These are phyloP conservation scores for Iris pallida DNA, from an alignment of 116 monocot species.

Conservation along the genomic window DNA sequence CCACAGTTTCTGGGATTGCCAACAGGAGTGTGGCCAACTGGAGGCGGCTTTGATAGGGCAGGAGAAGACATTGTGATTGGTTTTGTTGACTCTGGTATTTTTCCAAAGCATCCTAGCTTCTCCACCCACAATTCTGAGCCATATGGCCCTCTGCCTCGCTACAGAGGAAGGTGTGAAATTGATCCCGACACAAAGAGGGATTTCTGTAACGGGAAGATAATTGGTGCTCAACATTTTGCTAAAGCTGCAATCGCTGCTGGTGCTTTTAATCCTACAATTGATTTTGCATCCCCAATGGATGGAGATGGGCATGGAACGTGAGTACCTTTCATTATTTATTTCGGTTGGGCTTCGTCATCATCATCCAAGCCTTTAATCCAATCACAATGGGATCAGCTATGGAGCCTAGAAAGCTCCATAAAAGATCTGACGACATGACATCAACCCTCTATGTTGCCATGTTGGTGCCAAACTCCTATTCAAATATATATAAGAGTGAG, in stretches of 20 bases:
- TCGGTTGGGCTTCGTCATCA: background rate
- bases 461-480: too few relatives aligned
- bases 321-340: background rate
- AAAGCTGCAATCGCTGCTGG: conserved; percentile 96
- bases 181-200: conserved; percentile 58
- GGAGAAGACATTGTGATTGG: conserved; percentile 96
- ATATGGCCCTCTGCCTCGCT: conserved; percentile 77
- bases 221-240: conserved; percentile 98
- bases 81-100: conserved; percentile 90
- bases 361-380: background rate
- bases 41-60: conserved; percentile 89
- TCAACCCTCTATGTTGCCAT: too few relatives aligned
- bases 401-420: too few relatives aligned
- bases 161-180: conserved; percentile 86
- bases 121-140: conserved; percentile 64
- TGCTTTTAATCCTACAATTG: conserved; percentile 75
- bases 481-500: too few relatives aligned
- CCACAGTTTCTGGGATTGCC: conserved; percentile 89
- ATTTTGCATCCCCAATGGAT: conserved; percentile 91
- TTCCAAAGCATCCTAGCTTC: conserved; percentile 89
- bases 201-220: conserved; percentile 94
- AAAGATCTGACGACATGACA: too few relatives aligned
- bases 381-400: too few relatives aligned
- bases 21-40: conserved; percentile 92
- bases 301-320: conserved; percentile 99